Base-by-base conservation (phyloP, 345 rosid species). In the Cardiospermum halicacabum region DNA sequence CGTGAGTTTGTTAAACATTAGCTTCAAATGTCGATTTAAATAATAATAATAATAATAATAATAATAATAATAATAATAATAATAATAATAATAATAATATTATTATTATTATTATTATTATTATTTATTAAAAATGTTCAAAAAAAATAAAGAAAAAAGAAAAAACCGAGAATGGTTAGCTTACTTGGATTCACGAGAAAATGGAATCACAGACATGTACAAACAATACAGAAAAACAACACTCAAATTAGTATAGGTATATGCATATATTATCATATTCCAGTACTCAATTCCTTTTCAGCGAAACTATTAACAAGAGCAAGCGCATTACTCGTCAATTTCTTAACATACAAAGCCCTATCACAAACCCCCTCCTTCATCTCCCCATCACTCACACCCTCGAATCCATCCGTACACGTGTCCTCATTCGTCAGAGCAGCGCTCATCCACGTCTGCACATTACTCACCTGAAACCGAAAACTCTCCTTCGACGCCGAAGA, bases 371-470 rank as follows among this genome's bases (percentile, higher is more conserved):
- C 84, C 61, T 77, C 27, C 76, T 84, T 80, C 70, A 74, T 68
- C 47, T 72, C 77, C 5, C 81, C 73, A 2, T 88, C 96, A 2
- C 67, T 77, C 62, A 85, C 76, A 54, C 77, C 92, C 48, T 75
- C 85, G 22, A 92, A 81, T 53, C 98, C 98, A 51, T 92, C 98
- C 45, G 83, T 80, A 39, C 98, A 92, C 25, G 92, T 89, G 57
- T 92, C 96, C 79, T 85, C 83, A 64, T 92, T 84, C 25, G 95
- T 89, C 75, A 92, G 58, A 7, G 96, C 92, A 0, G 98, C 89
- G 77, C 98, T 92, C 84, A 92, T 88, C 98, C 98, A 92, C 51
- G 95, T 92, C 75, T 87, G 79, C 30, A 92, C 96, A 72, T 92
- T 92, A 48, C 91, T 84, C 84, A 92, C 80, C 69, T 77, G 84